Base-by-base conservation (phyloP, 2,329 filamentous ascomycete species). In the Colletotrichum sp. region DNA sequence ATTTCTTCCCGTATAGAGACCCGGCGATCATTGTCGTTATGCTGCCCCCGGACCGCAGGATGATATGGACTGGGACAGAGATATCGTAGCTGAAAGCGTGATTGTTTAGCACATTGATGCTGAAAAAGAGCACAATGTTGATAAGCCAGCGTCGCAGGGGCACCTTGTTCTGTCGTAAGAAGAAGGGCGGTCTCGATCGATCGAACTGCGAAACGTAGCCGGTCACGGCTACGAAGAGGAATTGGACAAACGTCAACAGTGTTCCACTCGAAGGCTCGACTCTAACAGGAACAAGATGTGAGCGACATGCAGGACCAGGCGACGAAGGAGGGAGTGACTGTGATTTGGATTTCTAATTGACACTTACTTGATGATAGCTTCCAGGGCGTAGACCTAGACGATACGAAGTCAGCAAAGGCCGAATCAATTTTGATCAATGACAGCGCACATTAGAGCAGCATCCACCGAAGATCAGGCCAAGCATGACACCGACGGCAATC, bases 41-140 rank as follows among this genome's bases (percentile, higher is more conserved):
- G 80, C 96, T 98, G 18, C 97, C 97, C 66, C 96, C 98, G 65
- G 96, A 98, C 69, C 97, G 92, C 34, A 99, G 89, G 79, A 99
- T 99, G 80, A 99, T 99, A 83, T 99, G 97, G 65, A 99, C 93
- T 2, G 97, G 97, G 0, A 99, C 95, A 8, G 96, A 98, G 72
- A 99, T 99, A 80, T 96, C 93, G 86, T 98, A 99, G 78, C 95
- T 96, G 84, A 99, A 99, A 8, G 96, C 97, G 88, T 96, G 96
- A 81, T 99, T 99, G 86, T 99, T 99, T 82, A 99, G 87, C 74
- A 99, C 92, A 81, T 99, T 99, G 86, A 99, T 97, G 77, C 91
- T 91, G 84, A 98, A 97, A 86, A 99, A 99, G 80, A 98, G 91
- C 6, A 94, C 88, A 57, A 98, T 98, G 82, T 98, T 98, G 81